Evolutionary conservation across 805 yeast species (phyloP).

Genomic region (Kregervanrija fluxuum): DNA sequence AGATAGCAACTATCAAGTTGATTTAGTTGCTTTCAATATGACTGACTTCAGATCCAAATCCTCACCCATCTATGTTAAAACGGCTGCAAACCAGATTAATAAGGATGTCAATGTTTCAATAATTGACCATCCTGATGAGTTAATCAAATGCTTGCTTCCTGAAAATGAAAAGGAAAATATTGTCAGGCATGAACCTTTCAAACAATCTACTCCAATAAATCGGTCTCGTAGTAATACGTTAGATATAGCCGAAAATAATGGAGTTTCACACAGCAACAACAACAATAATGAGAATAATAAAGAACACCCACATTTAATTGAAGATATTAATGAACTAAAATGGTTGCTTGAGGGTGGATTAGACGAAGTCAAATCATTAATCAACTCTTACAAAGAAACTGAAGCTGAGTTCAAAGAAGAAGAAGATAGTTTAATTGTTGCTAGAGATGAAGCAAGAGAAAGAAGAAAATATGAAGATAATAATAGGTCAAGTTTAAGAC

Average conservation of each 20-base stretch:
- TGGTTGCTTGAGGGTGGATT: slow-evolving; percentile 35
- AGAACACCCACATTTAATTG: slow-evolving; percentile 25
- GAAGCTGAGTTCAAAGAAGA: slow-evolving; percentile 33
- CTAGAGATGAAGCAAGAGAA: slow-evolving; percentile 31
- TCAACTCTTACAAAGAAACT: slow-evolving; percentile 27
- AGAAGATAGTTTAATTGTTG: slow-evolving; percentile 26
- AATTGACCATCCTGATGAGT: slow-evolving; percentile 31
- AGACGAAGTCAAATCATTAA: slow-evolving; percentile 31
- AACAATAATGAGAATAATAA: slow-evolving; percentile 13
- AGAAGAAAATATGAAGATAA: slow-evolving; percentile 35
- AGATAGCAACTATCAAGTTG: slow-evolving; percentile 33
- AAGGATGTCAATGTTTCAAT: slow-evolving; percentile 17
- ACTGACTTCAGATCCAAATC: slow-evolving; percentile 35
- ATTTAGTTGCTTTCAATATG: slow-evolving; percentile 35
- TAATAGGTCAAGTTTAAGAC: slow-evolving; percentile 32
- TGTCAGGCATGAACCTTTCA: slow-evolving; percentile 23
- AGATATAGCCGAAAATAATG: slow-evolving; percentile 15
- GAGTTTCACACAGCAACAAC: slow-evolving; percentile 1
- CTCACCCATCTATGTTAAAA: slow-evolving; percentile 33
- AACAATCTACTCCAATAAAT: slow-evolving; percentile 17
- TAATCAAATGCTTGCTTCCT: slow-evolving; percentile 28
- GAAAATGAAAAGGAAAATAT: slow-evolving; percentile 26
- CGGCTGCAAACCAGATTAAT: slow-evolving; percentile 19
- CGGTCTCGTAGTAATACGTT: slow-evolving; percentile 31
- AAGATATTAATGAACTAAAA: slow-evolving; percentile 36